Evolutionary conservation across 1,284 basidiomycete genomes (phyloP), one percentile per base, ranked within the genome.

Genomic region (Polyporus tsugae): DNA sequence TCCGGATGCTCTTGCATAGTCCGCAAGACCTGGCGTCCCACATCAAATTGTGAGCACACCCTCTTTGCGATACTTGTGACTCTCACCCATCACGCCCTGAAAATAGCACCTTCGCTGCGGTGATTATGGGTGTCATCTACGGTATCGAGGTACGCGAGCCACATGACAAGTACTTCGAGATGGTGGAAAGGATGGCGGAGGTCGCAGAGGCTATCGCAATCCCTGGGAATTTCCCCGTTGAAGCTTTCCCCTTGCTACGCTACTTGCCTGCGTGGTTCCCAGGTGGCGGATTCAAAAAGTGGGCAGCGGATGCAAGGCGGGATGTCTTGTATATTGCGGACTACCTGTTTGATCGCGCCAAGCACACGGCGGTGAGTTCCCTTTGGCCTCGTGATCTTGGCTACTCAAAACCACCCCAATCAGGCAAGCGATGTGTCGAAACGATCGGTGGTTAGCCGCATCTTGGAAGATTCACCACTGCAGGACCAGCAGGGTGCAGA

Each of bases 71-170:
- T 17, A 29, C 38, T 44, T 42, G 7, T 2, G 17, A 6, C 25
- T 36, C 10, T 6, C 17, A 17, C 6, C 25, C n/a, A 33, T 41
- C 2, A 44, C 4, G 41, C n/a, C 6, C 11, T 7, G n/a, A 13
- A 25, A 39, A 25, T 57, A 42, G 81, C 59, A 72, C 73, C 15
- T 73, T 74, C 44, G 78, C 75, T 17, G 77, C 78, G 2, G 71
- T 77, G 25, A 76, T 78, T 38, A 70, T 80, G 65, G 71, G 69
- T 11, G 73, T 81, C 17, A 67, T 77, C 1, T 76, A 82, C 68
- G 81, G 81, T 22, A 76, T 81, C 39, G 70, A 76, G 39, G 72
- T 75, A 9, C 60, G 71, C n/a, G 72, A 75, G 9, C 65, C 66
- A 0, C 67, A 76, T 6, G 76, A 79, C 1, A 66, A 58, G 57